Percentiles rank a stretch among this genome's conserved stretches.
These are phyloP conservation scores for Pythium dissimile DNA, from an alignment of 352 stramenopile genomes.

Conservation along the genomic window DNA sequence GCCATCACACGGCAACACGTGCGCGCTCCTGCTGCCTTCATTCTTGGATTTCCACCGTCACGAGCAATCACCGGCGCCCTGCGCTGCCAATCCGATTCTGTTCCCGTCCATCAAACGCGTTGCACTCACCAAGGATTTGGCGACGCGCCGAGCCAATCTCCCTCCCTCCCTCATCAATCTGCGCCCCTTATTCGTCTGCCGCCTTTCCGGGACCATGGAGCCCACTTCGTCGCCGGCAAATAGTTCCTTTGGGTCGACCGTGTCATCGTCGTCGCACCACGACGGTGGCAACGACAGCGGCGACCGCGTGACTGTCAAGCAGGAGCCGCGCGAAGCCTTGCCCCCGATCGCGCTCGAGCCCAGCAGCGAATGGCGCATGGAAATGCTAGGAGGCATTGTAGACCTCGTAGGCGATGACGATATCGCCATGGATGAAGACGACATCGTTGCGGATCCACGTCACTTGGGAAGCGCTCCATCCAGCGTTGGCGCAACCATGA, in stretches of 20 bases:
- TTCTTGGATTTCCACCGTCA: too few relatives aligned
- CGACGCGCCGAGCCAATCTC: neutral
- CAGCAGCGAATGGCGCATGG: too few relatives aligned
- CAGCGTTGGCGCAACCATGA: too few relatives aligned
- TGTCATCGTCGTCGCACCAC: slow-evolving; percentile 2
- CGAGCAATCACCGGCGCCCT: too few relatives aligned
- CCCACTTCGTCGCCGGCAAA: slow-evolving; percentile 1
- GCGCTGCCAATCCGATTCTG: neutral
- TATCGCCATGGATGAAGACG: slow-evolving; percentile 24
- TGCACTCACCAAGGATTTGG: neutral
- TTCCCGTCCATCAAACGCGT: neutral
- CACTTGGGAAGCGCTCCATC: too few relatives aligned
- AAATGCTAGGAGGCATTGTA: too few relatives aligned
- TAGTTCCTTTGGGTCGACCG: slow-evolving; percentile 14
- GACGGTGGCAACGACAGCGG: neutral
- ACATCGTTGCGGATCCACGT: slow-evolving; percentile 10
- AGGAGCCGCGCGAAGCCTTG: too few relatives aligned
- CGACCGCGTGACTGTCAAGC: slow-evolving; percentile 4
- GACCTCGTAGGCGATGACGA: slow-evolving; percentile 27
- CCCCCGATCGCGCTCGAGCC: too few relatives aligned
- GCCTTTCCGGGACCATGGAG: slow-evolving; percentile 4
- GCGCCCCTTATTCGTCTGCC: neutral
- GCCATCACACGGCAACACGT: neutral
- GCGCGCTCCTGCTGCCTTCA: too few relatives aligned
- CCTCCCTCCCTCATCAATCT: neutral